A percentile compares a stretch with the other conserved stretches of the same genome.
Evolutionary conservation across 2,329 filamentous ascomycete genomes (phyloP).

Genomic region (Fusarium redolens): DNA sequence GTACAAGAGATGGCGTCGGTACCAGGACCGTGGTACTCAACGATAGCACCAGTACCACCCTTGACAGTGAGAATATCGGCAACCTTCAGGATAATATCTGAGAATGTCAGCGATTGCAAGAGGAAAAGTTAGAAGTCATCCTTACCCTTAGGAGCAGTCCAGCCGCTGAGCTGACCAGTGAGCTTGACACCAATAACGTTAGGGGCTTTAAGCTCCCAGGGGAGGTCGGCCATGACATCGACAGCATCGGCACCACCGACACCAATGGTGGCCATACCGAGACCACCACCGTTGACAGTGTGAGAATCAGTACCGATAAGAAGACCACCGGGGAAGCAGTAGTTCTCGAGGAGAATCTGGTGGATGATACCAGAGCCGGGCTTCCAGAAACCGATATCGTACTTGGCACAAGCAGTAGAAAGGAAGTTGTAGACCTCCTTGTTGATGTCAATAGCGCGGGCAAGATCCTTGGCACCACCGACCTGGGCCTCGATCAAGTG

Average conservation of each 20-base stretch:
- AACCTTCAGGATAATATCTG: conserved; percentile 96
- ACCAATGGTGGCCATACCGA: conserved; percentile 94
- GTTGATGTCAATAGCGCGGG: conserved; percentile 91
- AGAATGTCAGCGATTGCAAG: conserved; percentile 8
- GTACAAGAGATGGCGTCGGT: conserved; percentile 81
- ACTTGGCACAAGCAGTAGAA: conserved; percentile 93
- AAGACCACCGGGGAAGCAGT: conserved; percentile 97
- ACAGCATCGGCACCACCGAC: conserved; percentile 98
- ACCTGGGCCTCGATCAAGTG: conserved; percentile 98
- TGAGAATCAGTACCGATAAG: conserved; percentile 98
- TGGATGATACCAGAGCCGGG: conserved; percentile 99
- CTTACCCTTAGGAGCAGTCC: conserved; percentile 91
- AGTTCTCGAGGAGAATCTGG: conserved; percentile 98
- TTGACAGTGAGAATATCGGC: conserved; percentile 97
- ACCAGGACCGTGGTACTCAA: conserved; percentile 73
- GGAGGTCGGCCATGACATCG: conserved; percentile 96
- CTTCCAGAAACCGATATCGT: conserved; percentile 99
- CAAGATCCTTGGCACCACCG: conserved; percentile 93
- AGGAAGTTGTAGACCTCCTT: conserved; percentile 99
- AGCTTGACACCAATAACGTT: conserved; percentile 97
- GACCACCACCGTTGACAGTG: conserved; percentile 96
- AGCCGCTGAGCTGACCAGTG: conserved; percentile 88
- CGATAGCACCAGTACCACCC: conserved; percentile 93
- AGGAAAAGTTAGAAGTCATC: neutral
- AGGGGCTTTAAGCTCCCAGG: conserved; percentile 98